Conservation (phyloP, 345 rosid species). For the Pseudoturritis turrita region DNA sequence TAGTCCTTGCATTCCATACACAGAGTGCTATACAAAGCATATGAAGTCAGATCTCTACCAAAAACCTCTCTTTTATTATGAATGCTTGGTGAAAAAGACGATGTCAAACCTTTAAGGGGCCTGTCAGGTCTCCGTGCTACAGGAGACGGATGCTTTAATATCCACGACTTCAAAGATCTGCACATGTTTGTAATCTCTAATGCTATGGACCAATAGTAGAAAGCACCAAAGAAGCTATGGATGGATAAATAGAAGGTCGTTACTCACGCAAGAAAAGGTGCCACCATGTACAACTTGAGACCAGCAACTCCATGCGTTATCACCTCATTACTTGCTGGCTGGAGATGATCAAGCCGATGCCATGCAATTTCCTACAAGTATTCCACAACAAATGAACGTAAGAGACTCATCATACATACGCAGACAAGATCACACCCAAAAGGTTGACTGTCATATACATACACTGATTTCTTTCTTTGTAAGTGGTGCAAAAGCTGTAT, state of each 20-base stretch:
- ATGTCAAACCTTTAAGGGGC: conserved; percentile 56
- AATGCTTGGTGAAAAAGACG: conserved; percentile 5
- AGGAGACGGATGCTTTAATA: conserved; percentile 54
- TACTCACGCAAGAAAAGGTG: conserved; percentile 87
- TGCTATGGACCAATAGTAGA: neutral
- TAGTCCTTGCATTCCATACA: conserved; percentile 80
- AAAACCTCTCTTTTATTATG: neutral
- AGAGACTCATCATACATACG: conserved; percentile 7
- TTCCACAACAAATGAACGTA: conserved; percentile 3
- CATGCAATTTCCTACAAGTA: conserved; percentile 86
- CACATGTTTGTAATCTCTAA: conserved; percentile 11
- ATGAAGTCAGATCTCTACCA: conserved; percentile 16
- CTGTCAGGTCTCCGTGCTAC: conserved; percentile 52
- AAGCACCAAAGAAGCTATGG: neutral
- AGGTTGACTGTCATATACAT: conserved; percentile 27
- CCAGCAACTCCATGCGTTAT: conserved; percentile 85
- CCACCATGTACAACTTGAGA: conserved; percentile 94
- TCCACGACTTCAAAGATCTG: conserved; percentile 80
- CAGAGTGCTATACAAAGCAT: conserved; percentile 42
- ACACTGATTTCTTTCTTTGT: conserved; percentile 99
- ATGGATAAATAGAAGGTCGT: neutral
- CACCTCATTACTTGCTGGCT: conserved; percentile 64
- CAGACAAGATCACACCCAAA: conserved; percentile 8
- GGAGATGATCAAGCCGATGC: conserved; percentile 89
- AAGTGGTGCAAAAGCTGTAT: conserved; percentile 90